Base-by-base conservation (phyloP, 2,329 filamentous ascomycete genomes). In the Fusarium buxicola region DNA sequence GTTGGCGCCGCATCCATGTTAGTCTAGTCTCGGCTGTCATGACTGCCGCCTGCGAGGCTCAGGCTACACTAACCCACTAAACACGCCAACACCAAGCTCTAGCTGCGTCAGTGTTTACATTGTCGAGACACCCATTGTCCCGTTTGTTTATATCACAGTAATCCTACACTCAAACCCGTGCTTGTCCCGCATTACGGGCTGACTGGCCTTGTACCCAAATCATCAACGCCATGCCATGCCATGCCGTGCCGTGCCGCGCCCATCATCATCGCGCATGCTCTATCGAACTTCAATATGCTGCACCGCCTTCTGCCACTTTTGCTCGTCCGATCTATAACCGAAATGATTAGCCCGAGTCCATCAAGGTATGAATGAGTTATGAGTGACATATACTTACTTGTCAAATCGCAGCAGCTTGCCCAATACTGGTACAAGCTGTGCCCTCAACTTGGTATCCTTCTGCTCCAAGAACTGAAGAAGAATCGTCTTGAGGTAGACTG, bases 291-390 rank as follows among this genome's bases (percentile, higher is more conserved):
- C 77, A 31, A 83, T 78, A 49, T 84, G 80, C 58, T 85, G 82
- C 13, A 96, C 88, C 3, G 90, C 92, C 15, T 88, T 85, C 77
- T 89, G 86, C 92, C 92, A 96, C 77, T 92, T 94, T 77, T 95
- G 89, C 77, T 95, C 91, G 68, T 97, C 93, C 27, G 76, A 69
- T 60, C 82, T 84, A 44, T 18, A 18, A 15, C 7, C 10, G n/a
- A 3, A 43, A 8, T 27, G 18, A 41, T 48, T 55, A 49, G 51
- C 13, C 28, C 9, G 7, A 38, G 38, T 36, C 13, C 12, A 54
- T 38, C 13, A 12, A 34, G 30, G 8, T 5, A n/a, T 5, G 21
- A 21, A 21, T 9, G 18, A 1, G 13, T 11, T 13, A 3, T 13
- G 1, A 7, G 3, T 12, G n/a, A 21, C 21, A 11, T 12, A 9